Percentiles rank a stretch among this genome's conserved stretches.
phyloP scores from a whole-genome alignment of 1,139 yeast species.

The Suhomyces ambrosiae region DNA sequence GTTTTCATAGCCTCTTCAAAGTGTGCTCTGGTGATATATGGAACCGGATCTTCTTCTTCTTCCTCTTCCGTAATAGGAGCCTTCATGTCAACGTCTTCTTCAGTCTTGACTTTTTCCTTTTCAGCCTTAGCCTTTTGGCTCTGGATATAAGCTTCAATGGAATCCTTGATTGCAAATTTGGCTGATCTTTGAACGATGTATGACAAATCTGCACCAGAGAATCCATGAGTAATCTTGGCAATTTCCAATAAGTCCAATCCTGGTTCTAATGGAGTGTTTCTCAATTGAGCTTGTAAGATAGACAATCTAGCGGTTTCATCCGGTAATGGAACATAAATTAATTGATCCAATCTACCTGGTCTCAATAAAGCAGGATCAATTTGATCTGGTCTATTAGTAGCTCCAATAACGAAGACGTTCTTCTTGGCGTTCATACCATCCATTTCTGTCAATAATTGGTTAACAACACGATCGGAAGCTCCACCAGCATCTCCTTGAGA shows the following conservation, averaged over 20 bases:
- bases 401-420: slow-evolving; percentile 98
- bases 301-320: slow-evolving; percentile 93
- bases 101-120: slow-evolving; percentile 43
- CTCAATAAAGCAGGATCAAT: slow-evolving; percentile 97
- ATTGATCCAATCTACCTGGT: slow-evolving; percentile 99
- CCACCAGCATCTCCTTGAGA: slow-evolving; percentile 95
- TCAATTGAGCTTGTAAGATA: slow-evolving; percentile 90
- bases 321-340: slow-evolving; percentile 97
- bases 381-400: slow-evolving; percentile 98
- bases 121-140: slow-evolving; percentile 54
- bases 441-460: slow-evolving; percentile 97
- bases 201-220: slow-evolving; percentile 98
- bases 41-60: slow-evolving; percentile 86
- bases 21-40: slow-evolving; percentile 88
- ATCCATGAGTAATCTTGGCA: slow-evolving; percentile 92
- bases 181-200: slow-evolving; percentile 98
- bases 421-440: slow-evolving; percentile 99
- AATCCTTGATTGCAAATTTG: slow-evolving; percentile 96
- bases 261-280: slow-evolving; percentile 98
- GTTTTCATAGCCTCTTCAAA: slow-evolving; percentile 99
- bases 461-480: slow-evolving; percentile 96
- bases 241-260: slow-evolving; percentile 86
- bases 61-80: slow-evolving; percentile 36
- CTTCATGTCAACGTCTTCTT: slow-evolving; percentile 68
- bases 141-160: slow-evolving; percentile 81